These are phyloP conservation scores for Coniella vitis DNA, from an alignment of 2,329 filamentous ascomycete genomes.

Conservation along the genomic window DNA sequence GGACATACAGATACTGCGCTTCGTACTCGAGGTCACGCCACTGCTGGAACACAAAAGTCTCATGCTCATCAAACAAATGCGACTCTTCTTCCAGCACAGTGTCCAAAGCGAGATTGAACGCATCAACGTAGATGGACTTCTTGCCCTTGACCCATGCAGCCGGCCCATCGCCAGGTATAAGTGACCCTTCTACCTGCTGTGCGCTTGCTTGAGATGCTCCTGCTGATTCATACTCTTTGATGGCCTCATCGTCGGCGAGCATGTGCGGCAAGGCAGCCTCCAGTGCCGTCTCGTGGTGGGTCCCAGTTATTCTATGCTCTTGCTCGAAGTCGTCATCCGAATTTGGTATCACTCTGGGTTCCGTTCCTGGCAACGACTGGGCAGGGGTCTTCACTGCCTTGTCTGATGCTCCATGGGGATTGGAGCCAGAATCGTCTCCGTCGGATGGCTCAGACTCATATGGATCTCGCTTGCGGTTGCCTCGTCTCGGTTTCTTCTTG, in stretches of 20 bases:
- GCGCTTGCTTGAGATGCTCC: slow-evolving; percentile 45
- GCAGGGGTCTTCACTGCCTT: not conserved
- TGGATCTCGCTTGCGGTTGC: slow-evolving; percentile 18
- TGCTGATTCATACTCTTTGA: slow-evolving; percentile 71
- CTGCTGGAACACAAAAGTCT: slow-evolving; percentile 66
- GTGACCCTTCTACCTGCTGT: slow-evolving; percentile 40
- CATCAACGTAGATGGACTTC: slow-evolving; percentile 93
- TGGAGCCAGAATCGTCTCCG: slow-evolving; percentile 7
- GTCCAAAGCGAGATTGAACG: slow-evolving; percentile 86
- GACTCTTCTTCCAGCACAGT: slow-evolving; percentile 85
- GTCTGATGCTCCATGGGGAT: slow-evolving; percentile 22
- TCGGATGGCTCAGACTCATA: slow-evolving; percentile 24
- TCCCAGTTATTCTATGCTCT: slow-evolving; percentile 4
- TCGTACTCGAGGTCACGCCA: slow-evolving; percentile 76
- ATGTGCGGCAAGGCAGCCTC: slow-evolving; percentile 66
- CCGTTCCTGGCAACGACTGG: not conserved
- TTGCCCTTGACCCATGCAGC: slow-evolving; percentile 65
- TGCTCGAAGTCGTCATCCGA: slow-evolving; percentile 22
- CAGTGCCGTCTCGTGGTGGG: slow-evolving; percentile 49
- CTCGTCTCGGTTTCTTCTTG: slow-evolving; percentile 29
- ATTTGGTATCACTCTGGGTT: slow-evolving; percentile 10
- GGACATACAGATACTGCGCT: slow-evolving; percentile 88
- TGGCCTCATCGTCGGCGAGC: slow-evolving; percentile 61
- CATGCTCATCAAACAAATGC: slow-evolving; percentile 77
- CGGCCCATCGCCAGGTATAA: slow-evolving; percentile 30